Conservation (phyloP, 2,329 filamentous ascomycete species). For the Penicillium sp. region DNA sequence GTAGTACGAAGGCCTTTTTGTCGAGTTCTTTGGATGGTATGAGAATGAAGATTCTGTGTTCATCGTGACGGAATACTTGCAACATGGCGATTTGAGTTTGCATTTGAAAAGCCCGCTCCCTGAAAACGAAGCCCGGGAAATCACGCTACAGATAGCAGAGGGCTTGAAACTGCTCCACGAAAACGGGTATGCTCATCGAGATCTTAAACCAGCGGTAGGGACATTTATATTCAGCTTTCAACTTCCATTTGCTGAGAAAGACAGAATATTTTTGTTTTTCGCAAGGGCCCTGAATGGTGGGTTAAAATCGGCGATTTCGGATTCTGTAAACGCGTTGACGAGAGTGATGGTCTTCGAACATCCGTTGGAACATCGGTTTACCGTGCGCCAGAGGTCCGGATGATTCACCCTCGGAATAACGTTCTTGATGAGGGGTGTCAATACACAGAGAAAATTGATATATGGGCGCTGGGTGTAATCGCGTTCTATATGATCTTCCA, state of each 20-base stretch:
- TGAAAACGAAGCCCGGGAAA: not conserved
- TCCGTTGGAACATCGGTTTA: not conserved
- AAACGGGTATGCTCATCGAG: constrained; percentile 13
- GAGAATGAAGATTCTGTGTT: not conserved
- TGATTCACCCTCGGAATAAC: not conserved
- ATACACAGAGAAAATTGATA: too few species aligned
- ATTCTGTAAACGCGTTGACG: constrained; percentile 10
- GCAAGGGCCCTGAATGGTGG: constrained; percentile 8
- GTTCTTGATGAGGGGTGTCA: too few species aligned
- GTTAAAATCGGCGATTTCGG: constrained; percentile 18
- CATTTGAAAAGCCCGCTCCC: constrained; percentile 5
- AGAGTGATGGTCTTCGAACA: not conserved
- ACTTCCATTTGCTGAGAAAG: not conserved
- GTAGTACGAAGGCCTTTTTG: constrained; percentile 16
- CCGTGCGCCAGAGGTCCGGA: constrained; percentile 4
- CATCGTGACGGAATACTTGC: constrained; percentile 16
- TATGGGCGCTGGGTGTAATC: too few species aligned
- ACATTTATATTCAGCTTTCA: not conserved
- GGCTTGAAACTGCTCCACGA: constrained; percentile 10
- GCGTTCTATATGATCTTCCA: too few species aligned
- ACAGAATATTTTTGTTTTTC: constrained; percentile 11
- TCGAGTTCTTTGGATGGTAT: constrained; percentile 18
- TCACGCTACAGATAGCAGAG: constrained; percentile 7
- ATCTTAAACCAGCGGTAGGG: constrained; percentile 17
- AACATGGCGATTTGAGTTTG: constrained; percentile 1